Evolutionary conservation across 805 yeast species (phyloP), one percentile per base, ranked within the genome.

Genomic region (Wickerhamomyces chambardii): DNA sequence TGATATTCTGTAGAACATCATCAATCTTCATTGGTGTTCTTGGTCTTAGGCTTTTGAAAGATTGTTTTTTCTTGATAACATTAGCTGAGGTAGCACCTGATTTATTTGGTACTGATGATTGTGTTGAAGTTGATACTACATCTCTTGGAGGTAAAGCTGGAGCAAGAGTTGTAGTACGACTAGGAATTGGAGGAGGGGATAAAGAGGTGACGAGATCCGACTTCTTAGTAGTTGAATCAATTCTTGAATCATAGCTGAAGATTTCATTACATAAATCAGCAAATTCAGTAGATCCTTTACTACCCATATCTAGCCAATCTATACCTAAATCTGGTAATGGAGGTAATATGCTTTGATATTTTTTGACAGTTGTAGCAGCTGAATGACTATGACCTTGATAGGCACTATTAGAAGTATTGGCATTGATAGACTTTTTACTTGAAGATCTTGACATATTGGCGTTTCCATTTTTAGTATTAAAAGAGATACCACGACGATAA

Each of bases 401-500:
- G 22, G 30, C 28, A 15, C 17, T 30, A 28, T 34, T 31, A 29
- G 15, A 31, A 19, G 28, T 22, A 12, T 33, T 24, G 22, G 30
- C 28, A 15, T 34, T 29, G 4, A 41, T 30, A 21, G 48, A 49
- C 22, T 32, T 42, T 35, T 34, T 53, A 32, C 51, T 47, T 8
- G 53, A 46, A 5, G 53, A 51, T 37, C 50, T 46, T 29, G 56
- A 49, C 19, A 46, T 31, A 10, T 31, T 33, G n/a, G 34, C 33
- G 17, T 22, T 28, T 18, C 39, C 39, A 4, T 41, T 38, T 33
- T 44, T 52, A 32, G 43, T 48, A 33, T 51, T 55, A 41, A 55
- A 50, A 1, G 58, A 50, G 18, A 56, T 51, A 35, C 52, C 51
- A 38, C 56, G 56, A 37, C 58, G 55, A 36, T 43, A 53, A 10